Percentiles rank a stretch among this genome's conserved stretches.
Evolutionary conservation across 371 early-diverging fungal species (phyloP).

Genomic region (Blakeslea trispora): DNA sequence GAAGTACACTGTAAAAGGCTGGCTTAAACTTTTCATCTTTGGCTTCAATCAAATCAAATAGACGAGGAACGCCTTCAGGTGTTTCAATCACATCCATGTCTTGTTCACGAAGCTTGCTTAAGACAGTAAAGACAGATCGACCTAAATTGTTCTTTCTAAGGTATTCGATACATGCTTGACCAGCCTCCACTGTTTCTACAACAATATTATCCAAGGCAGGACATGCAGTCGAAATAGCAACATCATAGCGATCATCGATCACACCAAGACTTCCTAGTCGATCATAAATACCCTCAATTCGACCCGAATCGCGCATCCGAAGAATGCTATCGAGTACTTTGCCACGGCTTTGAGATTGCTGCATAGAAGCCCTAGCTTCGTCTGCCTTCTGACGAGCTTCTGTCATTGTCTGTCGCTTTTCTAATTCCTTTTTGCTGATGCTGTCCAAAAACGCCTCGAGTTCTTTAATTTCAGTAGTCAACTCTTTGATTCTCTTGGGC

Average conservation of each 20-base stretch:
- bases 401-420: slow-evolving; percentile 37
- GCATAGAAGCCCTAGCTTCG: slow-evolving; percentile 65
- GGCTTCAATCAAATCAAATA: slow-evolving; percentile 91
- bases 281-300: slow-evolving; percentile 89
- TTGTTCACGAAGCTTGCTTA: slow-evolving; percentile 74
- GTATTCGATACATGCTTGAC: slow-evolving; percentile 91
- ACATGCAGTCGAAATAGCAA: slow-evolving; percentile 96
- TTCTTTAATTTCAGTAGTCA: slow-evolving; percentile 49
- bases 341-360: slow-evolving; percentile 74
- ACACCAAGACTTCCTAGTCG: slow-evolving; percentile 96
- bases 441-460: slow-evolving; percentile 45
- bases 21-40: slow-evolving; percentile 73
- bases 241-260: slow-evolving; percentile 94
- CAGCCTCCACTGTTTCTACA: slow-evolving; percentile 93
- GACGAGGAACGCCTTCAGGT: slow-evolving; percentile 84
- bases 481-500: slow-evolving; percentile 48
- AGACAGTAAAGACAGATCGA: slow-evolving; percentile 88
- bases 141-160: slow-evolving; percentile 88
- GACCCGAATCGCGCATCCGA: slow-evolving; percentile 77
- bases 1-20: slow-evolving; percentile 91
- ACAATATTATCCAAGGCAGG: slow-evolving; percentile 90
- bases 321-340: slow-evolving; percentile 73
- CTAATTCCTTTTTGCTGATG: slow-evolving; percentile 23
- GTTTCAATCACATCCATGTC: slow-evolving; percentile 59
- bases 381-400: slow-evolving; percentile 65